These are phyloP conservation scores for Aurifilum marmelostoma DNA, from an alignment of 2,329 filamentous ascomycete species.

Conservation along the genomic window DNA sequence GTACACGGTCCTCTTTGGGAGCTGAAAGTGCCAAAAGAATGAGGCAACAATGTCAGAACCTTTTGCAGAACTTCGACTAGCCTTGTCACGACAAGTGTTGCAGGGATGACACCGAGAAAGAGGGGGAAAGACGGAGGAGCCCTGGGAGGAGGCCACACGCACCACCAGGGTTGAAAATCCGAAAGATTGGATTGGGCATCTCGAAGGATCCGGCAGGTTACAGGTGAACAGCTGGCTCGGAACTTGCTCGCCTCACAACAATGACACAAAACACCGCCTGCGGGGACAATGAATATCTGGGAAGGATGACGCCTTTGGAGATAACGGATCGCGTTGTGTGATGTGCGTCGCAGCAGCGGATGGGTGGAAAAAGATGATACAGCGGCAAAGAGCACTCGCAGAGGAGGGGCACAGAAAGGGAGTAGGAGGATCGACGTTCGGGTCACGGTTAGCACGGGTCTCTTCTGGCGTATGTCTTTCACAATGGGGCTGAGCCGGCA, in stretches of 20 bases:
- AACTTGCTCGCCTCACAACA: too few relatives aligned
- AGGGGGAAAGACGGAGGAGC: neutral
- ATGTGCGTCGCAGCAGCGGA: neutral
- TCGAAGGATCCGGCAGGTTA: neutral
- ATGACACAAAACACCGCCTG: too few relatives aligned
- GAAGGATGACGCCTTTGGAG: neutral
- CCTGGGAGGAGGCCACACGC: slow-evolving; percentile 5
- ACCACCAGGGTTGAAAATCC: slow-evolving; percentile 41
- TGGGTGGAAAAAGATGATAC: neutral
- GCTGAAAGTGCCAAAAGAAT: slow-evolving; percentile 27
- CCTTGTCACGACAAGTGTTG: neutral
- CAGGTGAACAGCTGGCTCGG: too few relatives aligned
- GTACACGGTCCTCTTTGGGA: slow-evolving; percentile 33
- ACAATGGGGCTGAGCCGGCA: neutral
- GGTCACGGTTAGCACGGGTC: neutral
- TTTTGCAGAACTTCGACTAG: too few relatives aligned
- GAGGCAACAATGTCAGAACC: slow-evolving; percentile 7
- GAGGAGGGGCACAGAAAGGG: neutral
- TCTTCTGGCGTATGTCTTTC: neutral
- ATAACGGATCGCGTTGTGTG: neutral
- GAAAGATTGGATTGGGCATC: slow-evolving; percentile 35
- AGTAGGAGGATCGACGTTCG: neutral
- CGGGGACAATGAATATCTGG: neutral
- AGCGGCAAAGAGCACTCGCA: neutral
- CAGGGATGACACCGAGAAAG: neutral